phyloP scores from a whole-genome alignment of 2,329 filamentous ascomycete genomes.

The Mycosphaerelloides madeirae region DNA sequence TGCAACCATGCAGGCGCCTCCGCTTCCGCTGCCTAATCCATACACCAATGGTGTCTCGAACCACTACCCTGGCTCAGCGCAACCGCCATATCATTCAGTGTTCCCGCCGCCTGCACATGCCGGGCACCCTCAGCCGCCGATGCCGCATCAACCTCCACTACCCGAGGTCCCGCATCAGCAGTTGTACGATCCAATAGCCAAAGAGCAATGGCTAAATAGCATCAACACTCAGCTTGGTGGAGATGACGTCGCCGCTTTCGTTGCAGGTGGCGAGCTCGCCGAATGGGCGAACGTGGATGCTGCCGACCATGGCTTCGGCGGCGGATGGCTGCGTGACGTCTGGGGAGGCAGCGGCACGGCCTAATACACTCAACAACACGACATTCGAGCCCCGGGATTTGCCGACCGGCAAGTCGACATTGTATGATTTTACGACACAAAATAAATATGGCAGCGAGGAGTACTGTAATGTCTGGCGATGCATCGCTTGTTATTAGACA shows the following conservation, averaged over 20 bases:
- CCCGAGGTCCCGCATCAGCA: slow-evolving; percentile 9
- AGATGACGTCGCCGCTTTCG: slow-evolving; percentile 40
- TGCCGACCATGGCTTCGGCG: slow-evolving; percentile 16
- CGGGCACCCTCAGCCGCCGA: slow-evolving; percentile 8
- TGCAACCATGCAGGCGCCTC: slow-evolving; percentile 18
- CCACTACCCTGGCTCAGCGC: slow-evolving; percentile 7
- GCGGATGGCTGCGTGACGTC: slow-evolving; percentile 29
- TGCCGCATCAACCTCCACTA: slow-evolving; percentile 7
- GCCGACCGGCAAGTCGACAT: too few species aligned
- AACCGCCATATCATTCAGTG: slow-evolving; percentile 2
- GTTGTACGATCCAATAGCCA: slow-evolving; percentile 24
- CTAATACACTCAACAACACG: too few species aligned
- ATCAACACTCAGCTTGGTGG: slow-evolving; percentile 36
- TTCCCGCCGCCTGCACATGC: slow-evolving; percentile 10
- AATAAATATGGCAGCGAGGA: too few species aligned
- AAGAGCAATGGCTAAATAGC: slow-evolving; percentile 34
- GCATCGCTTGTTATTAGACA: too few species aligned
- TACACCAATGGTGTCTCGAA: slow-evolving; percentile 19
- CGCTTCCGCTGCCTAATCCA: slow-evolving; percentile 15
- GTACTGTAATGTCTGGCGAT: too few species aligned
- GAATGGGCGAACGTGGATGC: slow-evolving; percentile 30
- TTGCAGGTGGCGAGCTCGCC: slow-evolving; percentile 34
- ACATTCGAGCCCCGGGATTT: too few species aligned
- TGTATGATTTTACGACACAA: too few species aligned
- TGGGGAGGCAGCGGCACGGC: slow-evolving; percentile 21